phyloP scores from a whole-genome alignment of 1,139 yeast species.

The Trichomonascaceae sp. region DNA sequence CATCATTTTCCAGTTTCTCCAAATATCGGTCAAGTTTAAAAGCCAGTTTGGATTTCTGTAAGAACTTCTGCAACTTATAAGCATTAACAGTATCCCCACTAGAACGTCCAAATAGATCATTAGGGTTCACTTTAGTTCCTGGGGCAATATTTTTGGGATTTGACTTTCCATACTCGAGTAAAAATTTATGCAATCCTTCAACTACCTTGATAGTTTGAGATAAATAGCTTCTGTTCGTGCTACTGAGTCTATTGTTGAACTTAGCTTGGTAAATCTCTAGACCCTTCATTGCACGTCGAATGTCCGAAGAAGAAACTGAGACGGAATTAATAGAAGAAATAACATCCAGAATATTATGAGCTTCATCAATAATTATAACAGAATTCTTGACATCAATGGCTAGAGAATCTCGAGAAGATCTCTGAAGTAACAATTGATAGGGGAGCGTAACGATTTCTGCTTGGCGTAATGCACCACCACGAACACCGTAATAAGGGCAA shows the following conservation, averaged over 20 bases:
- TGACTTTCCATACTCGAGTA: constrained; percentile 29
- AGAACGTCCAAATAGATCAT: constrained; percentile 50
- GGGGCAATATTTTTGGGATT: constrained; percentile 34
- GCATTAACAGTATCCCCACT: constrained; percentile 71
- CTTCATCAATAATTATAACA: constrained; percentile 82
- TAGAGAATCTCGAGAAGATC: constrained; percentile 54
- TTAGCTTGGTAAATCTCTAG: constrained; percentile 51
- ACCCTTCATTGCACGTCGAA: constrained; percentile 40
- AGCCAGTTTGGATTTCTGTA: constrained; percentile 67
- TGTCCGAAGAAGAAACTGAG: constrained; percentile 46
- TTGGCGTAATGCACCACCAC: constrained; percentile 44
- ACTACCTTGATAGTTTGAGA: constrained; percentile 59
- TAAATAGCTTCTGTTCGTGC: constrained; percentile 69
- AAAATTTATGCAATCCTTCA: constrained; percentile 43
- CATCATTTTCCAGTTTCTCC: constrained; percentile 29
- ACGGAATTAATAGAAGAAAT: constrained; percentile 66
- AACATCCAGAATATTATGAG: constrained; percentile 81
- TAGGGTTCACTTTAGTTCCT: constrained; percentile 49
- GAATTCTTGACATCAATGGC: constrained; percentile 57
- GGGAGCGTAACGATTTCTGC: constrained; percentile 82
- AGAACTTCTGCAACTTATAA: constrained; percentile 58
- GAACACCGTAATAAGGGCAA: constrained; percentile 80
- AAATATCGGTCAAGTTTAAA: constrained; percentile 75
- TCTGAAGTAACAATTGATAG: constrained; percentile 70
- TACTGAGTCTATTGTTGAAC: constrained; percentile 57